Evolutionary conservation across 129 eudicot genomes (phyloP), one percentile per base, ranked within the genome.

Genomic region (Lonicera japonica): DNA sequence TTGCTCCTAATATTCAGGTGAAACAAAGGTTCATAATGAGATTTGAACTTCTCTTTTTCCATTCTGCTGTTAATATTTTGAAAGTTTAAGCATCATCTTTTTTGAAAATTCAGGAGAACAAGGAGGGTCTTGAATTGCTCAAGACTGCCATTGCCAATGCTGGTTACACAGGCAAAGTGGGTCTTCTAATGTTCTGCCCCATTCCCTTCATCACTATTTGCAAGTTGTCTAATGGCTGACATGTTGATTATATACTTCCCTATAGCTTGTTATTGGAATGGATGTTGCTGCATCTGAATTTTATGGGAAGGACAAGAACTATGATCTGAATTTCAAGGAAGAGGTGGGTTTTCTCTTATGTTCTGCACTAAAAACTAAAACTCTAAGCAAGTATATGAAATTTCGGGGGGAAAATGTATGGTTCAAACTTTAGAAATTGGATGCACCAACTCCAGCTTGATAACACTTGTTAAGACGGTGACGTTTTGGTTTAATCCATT

Each of bases 251-350:
- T 51, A 50, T 56, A 21, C 15, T 13, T 60, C 4, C 36, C 1
- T 19, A 13, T 51, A 89, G 97, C 96, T 92, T 69, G 98, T 92
- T 15, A 92, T 92, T 56, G 98, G 98, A 68, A 92, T 92, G 98
- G 98, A 92, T 74, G 98, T 92, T 78, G 98, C 98, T 63, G 96
- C 98, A 18, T 92, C 98, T 74, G 98, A 92, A 45, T 92, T 92
- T 64, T 92, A 87, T 61, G 94, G 79, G 48, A 69, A 78, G 5
- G 98, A 92, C 83, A 80, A 87, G 76, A 82, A 74, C 45, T 92
- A 92, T 29, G 98, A 92, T 77, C 72, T 92, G 80, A 92, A 92
- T 88, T 92, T 92, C 77, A 92, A 92, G 74, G 98, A 92, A 79
- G 98, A 92, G 95, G 97, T 81, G 39, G 71, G 54, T 25, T 63